Base-by-base conservation (phyloP, 306 rosid genomes). In the Vachellia pachyceras region DNA sequence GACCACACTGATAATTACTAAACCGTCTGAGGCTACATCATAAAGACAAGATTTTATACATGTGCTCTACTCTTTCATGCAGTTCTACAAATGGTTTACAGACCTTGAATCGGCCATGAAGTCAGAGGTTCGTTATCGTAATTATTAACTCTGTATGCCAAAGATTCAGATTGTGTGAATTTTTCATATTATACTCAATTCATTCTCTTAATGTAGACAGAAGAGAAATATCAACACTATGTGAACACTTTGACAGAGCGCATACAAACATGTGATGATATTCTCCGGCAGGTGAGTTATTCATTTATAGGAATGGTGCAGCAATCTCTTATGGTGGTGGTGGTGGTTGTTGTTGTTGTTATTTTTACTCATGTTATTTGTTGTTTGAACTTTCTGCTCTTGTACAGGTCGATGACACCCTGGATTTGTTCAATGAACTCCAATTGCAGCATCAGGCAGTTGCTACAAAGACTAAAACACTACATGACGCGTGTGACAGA, bases 91-190 rank as follows among this genome's bases (percentile, higher is more conserved):
- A 75, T 95, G 99, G 99, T 95, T 95, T 84, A 86, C 91, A 1
- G 99, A 93, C 86, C 98, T 95, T 14, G 99, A 95, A 87, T 91
- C 98, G 2, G 96, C 97, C 11, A 93, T 95, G 99, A 93, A 93
- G 84, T 93, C 97, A 7, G 98, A 95, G 99, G 99, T 93, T 82
- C 74, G 94, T 84, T 25, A 45, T 50, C 45, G 37, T 80, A 15
- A 58, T 78, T 75, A 68, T 57, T 71, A 75, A 68, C 52, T 36
- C 73, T 25, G 39, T 39, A 11, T 44, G 80, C 44, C 13, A 35
- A 35, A 55, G 61, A 37, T 52, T 55, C 20, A 2, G 36, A 37
- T 37, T 49, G 25, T 54, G 39, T 77, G 77, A 69, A 73, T 70
- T 76, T 44, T 57, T 79, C 65, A 76, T 37, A 72, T 33, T 77